Evolutionary conservation across 495 filamentous ascomycete species (phyloP).

Genomic region (Alectoria sarmentosa): DNA sequence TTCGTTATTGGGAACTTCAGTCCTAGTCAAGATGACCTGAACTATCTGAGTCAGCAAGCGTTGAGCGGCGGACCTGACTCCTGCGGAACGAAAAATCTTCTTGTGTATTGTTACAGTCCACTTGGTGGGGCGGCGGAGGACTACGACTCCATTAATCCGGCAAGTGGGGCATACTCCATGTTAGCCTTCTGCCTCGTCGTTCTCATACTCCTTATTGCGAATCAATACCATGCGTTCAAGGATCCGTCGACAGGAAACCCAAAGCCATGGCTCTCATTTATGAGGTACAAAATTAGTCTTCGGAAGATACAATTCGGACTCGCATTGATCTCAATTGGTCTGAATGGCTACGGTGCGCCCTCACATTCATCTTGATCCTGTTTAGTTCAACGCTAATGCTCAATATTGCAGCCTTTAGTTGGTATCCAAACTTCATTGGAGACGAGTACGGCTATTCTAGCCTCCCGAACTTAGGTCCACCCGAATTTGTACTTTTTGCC

Average conservation of each 20-base stretch:
- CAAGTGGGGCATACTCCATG: background rate
- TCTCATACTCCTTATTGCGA: background rate
- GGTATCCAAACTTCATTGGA: background rate
- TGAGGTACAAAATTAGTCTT: background rate
- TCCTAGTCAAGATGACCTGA: conserved; percentile 6
- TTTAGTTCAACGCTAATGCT: background rate
- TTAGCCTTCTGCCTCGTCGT: conserved; percentile 11
- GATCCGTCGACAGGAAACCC: background rate
- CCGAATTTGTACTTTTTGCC: background rate
- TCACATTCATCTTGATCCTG: background rate
- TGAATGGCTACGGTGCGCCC: background rate
- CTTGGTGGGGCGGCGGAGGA: background rate
- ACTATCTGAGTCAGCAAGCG: conserved; percentile 2
- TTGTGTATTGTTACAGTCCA: conserved; percentile 4
- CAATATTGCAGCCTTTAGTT: background rate
- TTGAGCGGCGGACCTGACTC: conserved; percentile 1
- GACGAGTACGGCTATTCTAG: background rate
- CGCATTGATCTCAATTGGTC: background rate
- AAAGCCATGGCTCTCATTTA: background rate
- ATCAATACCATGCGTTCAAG: conserved; percentile 4
- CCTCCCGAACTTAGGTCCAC: background rate
- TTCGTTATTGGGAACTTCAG: conserved; percentile 13
- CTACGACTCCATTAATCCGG: background rate
- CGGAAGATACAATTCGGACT: background rate
- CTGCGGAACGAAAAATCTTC: conserved; percentile 8